A percentile compares a stretch with the other conserved stretches of the same genome.
Evolutionary conservation across 345 rosid genomes (phyloP).

Genomic region (Cardamine chenopodiifolia): DNA sequence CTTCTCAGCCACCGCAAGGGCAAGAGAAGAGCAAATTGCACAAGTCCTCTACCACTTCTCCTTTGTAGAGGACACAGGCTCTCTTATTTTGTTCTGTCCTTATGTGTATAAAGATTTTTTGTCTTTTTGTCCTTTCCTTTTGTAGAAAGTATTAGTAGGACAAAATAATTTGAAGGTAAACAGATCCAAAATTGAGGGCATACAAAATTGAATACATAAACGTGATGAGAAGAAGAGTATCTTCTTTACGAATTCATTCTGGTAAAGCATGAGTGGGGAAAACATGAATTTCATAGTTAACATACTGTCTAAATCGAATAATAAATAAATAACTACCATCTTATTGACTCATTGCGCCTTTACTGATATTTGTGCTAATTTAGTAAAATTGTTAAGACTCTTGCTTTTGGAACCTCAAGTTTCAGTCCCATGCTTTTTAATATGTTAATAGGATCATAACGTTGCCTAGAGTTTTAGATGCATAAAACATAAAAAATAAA

Average conservation of each 20-base stretch:
- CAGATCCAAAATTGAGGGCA: background rate
- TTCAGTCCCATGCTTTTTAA: background rate
- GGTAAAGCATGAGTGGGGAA: background rate
- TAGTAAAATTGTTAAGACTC: background rate
- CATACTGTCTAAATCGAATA: background rate
- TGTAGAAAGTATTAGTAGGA: background rate
- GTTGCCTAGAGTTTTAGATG: no score
- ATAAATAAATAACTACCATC: no score
- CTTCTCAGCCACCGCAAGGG: slow-evolving; percentile 33
- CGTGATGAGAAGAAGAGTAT: no score
- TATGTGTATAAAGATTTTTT: background rate
- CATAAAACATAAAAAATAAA: no score
- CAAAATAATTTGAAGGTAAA: background rate
- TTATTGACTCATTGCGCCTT: no score
- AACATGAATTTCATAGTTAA: background rate
- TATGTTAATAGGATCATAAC: no score
- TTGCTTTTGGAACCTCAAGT: background rate
- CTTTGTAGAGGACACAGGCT: background rate
- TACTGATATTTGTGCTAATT: background rate
- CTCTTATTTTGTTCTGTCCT: background rate
- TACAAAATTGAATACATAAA: no score
- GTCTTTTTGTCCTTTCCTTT: background rate
- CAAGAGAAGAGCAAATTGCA: background rate
- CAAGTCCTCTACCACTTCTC: slow-evolving; percentile 20
- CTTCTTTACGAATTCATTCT: no score